Evolutionary conservation across 768 basidiomycete genomes (phyloP), one percentile per base, ranked within the genome.

Genomic region (Tylopilus subfusipes): DNA sequence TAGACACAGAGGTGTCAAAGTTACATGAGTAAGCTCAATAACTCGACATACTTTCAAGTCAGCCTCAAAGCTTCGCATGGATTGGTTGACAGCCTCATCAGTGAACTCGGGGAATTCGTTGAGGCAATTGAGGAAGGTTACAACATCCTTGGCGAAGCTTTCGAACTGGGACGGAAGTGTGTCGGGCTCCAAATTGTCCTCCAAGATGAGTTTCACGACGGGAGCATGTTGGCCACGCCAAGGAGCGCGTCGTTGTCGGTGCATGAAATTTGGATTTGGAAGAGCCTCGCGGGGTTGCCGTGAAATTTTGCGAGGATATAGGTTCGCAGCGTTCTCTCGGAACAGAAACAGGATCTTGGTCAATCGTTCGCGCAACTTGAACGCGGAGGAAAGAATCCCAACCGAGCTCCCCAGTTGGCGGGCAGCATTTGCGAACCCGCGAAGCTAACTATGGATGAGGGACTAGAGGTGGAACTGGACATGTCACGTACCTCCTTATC

Each of bases 61-160:
- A 1, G 73, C 77, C 57, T 82, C 77, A 14, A 82, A 76, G 1
- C 76, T 71, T 27, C 74, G 58, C 62, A 82, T 78, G 42, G 79
- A 78, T 22, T 75, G 68, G 53, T 82, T 79, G 39, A 82, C 73
- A 0, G 74, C 75, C 48, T 82, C 80, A 29, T 82, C 78, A 14
- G 72, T 76, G 48, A 80, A 82, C 62, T 82, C 80, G 1, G 81
- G 80, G 42, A 82, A 82, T 47, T 82, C 81, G 40, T 82, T 81
- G 47, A 82, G 66, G 55, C 78, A 78, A 19, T 78, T 75, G 34
- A 82, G 64, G 52, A 82, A 82, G 0, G 76, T 78, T n/a, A 72
- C 75, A 1, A 82, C 74, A 38, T 82, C 82, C 47, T 63, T 68
- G 3, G 80, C 78, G 46, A 82, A 75, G 13, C 68, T 68, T 52